phyloP scores from a whole-genome alignment of 2,329 filamentous ascomycete species.

The Dactylellina haptotyla region DNA sequence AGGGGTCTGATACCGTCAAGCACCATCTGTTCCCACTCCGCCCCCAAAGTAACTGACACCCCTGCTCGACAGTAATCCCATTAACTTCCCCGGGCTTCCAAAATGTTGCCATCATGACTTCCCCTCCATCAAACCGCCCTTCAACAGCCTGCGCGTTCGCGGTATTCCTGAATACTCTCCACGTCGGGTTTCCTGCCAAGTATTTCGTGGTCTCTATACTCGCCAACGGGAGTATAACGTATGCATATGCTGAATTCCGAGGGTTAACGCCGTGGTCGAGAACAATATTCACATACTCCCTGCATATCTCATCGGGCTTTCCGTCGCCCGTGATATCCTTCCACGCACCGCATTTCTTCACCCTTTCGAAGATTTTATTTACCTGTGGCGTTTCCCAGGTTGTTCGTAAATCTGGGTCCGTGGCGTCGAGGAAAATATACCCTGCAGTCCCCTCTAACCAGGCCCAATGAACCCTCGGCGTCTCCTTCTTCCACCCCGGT shows the following conservation, averaged over 20 bases:
- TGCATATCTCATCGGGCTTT: constrained; percentile 14
- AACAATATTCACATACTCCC: constrained; percentile 39
- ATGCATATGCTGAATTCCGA: constrained; percentile 25
- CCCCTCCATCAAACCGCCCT: constrained; percentile 13
- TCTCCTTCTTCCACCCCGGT: constrained; percentile 9
- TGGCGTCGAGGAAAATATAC: constrained; percentile 48
- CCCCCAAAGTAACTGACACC: constrained; percentile 40
- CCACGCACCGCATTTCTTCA: constrained; percentile 26
- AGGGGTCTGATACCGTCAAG: constrained; percentile 26
- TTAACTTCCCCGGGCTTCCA: constrained; percentile 29
- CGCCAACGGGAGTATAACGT: constrained; percentile 42
- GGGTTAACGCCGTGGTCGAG: constrained; percentile 39
- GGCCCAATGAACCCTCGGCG: constrained; percentile 15
- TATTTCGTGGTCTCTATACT: constrained; percentile 17
- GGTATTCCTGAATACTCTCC: constrained; percentile 20
- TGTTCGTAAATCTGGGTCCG: background rate
- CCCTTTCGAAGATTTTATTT: constrained; percentile 15
- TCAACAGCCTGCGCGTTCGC: constrained; percentile 32
- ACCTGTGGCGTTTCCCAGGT: background rate
- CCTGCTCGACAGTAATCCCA: constrained; percentile 18
- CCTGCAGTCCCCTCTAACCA: constrained; percentile 48
- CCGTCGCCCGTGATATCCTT: constrained; percentile 17
- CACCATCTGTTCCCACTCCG: constrained; percentile 20
- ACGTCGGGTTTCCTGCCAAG: background rate
- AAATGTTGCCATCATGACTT: constrained; percentile 42